A percentile compares a stretch with the other conserved stretches of the same genome.
Evolutionary conservation across 164 flowering plant genomes (phyloP).

Genomic region (Macadamia tetraphylla): DNA sequence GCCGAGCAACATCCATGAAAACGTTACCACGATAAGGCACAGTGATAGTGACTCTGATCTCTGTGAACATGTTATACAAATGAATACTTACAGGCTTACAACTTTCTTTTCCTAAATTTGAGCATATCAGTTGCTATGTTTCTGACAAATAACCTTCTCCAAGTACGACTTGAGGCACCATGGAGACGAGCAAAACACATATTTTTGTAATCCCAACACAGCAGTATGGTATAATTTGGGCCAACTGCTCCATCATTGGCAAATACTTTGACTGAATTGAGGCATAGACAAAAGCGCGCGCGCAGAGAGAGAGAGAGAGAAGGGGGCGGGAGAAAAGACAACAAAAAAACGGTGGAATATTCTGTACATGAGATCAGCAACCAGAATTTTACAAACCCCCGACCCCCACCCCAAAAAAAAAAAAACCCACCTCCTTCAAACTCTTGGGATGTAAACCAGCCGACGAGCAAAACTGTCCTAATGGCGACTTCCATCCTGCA

Average conservation of each 20-base stretch:
- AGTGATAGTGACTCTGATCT: too few species aligned
- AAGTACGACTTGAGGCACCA: background rate
- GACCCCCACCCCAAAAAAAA: constrained; percentile 15
- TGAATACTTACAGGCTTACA: too few species aligned
- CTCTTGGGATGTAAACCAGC: constrained; percentile 4
- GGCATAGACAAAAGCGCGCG: constrained; percentile 6
- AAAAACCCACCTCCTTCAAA: constrained; percentile 16
- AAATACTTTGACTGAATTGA: constrained; percentile 15
- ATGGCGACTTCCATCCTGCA: background rate
- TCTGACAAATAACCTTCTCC: constrained; percentile 4
- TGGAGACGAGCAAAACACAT: constrained; percentile 1
- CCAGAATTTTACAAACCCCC: constrained; percentile 34
- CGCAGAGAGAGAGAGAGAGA: too few species aligned
- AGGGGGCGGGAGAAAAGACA: background rate
- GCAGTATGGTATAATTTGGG: constrained; percentile 37
- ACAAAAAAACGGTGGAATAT: constrained; percentile 11
- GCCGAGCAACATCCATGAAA: too few species aligned
- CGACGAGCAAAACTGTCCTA: constrained; percentile 16
- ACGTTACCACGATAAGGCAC: too few species aligned
- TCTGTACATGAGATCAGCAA: constrained; percentile 48
- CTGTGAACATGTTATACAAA: too few species aligned
- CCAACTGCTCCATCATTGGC: constrained; percentile 28
- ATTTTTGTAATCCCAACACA: constrained; percentile 11
- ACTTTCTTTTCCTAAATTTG: too few species aligned
- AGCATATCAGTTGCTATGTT: too few species aligned